These are phyloP conservation scores for Calendula officinalis DNA, from an alignment of 129 eudicot species.

Conservation along the genomic window DNA sequence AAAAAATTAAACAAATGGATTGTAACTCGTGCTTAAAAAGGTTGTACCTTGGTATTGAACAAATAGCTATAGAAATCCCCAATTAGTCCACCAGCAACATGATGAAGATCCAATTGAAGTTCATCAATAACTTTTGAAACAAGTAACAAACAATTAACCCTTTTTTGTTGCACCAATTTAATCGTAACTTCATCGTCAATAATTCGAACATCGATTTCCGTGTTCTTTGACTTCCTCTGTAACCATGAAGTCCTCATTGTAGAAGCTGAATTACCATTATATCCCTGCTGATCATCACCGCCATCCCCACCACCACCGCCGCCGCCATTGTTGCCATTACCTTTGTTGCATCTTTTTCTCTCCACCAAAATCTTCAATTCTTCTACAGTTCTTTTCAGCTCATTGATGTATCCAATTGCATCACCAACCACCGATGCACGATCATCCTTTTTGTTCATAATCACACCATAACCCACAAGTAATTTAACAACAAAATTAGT, in stretches of 20 bases:
- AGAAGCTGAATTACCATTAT: conserved; percentile 43
- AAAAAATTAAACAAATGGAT: conserved; percentile 10
- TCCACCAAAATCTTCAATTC: conserved; percentile 80
- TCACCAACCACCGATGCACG: conserved; percentile 87
- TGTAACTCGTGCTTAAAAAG: conserved; percentile 5
- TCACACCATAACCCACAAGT: too few species aligned
- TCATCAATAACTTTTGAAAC: conserved; percentile 93
- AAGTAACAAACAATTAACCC: conserved; percentile 58
- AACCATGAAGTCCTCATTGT: conserved; percentile 86
- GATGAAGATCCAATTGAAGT: conserved; percentile 84
- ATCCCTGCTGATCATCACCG: conserved; percentile 41
- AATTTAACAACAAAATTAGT: too few species aligned
- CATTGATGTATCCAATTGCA: conserved; percentile 76
- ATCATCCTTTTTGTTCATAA: conserved; percentile 41
- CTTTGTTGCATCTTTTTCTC: conserved; percentile 61
- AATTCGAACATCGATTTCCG: conserved; percentile 90
- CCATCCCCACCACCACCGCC: conserved; percentile 6
- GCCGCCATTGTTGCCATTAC: conserved; percentile 4
- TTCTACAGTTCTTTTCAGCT: conserved; percentile 71
- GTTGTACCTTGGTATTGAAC: conserved; percentile 82
- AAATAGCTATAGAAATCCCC: conserved; percentile 90
- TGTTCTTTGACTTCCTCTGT: conserved; percentile 81
- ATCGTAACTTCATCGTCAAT: conserved; percentile 90
- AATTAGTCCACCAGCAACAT: conserved; percentile 96
- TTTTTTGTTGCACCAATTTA: conserved; percentile 85